Base-by-base conservation (phyloP, 345 rosid genomes). In the Theobroma cacao region DNA sequence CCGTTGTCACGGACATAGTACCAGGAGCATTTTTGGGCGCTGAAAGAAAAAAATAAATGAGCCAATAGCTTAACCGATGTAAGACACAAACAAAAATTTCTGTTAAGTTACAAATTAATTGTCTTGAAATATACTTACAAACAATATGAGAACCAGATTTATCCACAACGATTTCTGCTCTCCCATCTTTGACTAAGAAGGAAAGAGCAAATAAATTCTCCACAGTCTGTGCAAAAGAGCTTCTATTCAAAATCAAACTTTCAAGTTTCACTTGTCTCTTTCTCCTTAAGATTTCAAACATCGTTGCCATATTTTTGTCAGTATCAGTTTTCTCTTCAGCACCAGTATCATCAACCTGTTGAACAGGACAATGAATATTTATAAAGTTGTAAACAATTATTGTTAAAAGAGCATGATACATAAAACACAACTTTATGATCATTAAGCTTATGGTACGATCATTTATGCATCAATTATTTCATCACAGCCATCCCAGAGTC, bases 121-220 rank as follows among this genome's bases (percentile, higher is more conserved):
- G 56, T 12, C 10, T 26, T 34, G 53, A 20, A 20, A 58, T 31
- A 75, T 60, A 82, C 98, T 82, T 85, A 94, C 99, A 87, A 13
- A 91, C 94, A 22, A 89, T 28, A 83, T 96, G 99, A 63, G 85
- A 83, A 55, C 97, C 97, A 55, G 77, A 84, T 31, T 84, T 83
- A 64, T 91, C 89, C 60, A 94, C 83, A 52, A 52, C 50, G 73
- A 96, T 89, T 62, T 91, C 87, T 53, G 86, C 90, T 24, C 99
- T 87, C 55, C 99, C 99, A 66, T 96, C 99, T 87, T 91, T 96
- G 60, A 90, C 89, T 45, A 96, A 84, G 87, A 94, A 94, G 8
- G 99, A 96, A 48, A 96, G 82, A 10, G 97, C 97, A 81, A 96
- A 96, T 75, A 94, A 80, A 81, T 94, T 96, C 83, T 96, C 97